These are phyloP conservation scores for Durusdinium trenchii DNA, from an alignment of 73 alveolate genomes.

Conservation along the genomic window DNA sequence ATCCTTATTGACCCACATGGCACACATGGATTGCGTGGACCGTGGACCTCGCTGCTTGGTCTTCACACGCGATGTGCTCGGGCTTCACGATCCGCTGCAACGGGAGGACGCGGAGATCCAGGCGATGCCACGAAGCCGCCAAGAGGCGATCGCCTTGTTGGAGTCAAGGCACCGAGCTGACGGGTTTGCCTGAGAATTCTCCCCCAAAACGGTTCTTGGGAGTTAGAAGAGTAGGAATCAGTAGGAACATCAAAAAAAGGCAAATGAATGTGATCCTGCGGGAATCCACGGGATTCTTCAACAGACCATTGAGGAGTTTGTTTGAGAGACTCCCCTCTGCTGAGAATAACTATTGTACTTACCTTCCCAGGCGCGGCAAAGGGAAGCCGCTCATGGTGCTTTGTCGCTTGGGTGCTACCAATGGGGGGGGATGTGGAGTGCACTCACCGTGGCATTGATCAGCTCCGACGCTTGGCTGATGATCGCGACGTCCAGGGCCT, in stretches of 20 bases:
- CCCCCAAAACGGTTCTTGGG: no score
- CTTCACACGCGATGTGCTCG: constrained; percentile 57
- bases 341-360: no score
- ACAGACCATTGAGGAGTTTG: no score
- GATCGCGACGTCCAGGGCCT: constrained; percentile 37
- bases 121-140: constrained; percentile 59
- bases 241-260: no score
- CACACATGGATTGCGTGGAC: not conserved
- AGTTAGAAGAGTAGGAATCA: no score
- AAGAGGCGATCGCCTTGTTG: constrained; percentile 35
- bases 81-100: not conserved
- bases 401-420: constrained; percentile 41
- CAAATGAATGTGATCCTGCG: no score
- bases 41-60: not conserved
- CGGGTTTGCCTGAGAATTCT: no score
- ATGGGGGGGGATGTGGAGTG: not conserved
- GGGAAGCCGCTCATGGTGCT: constrained; percentile 56
- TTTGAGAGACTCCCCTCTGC: no score
- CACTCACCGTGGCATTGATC: constrained; percentile 52
- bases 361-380: not conserved
- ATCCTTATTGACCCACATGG: not conserved
- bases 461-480: constrained; percentile 73
- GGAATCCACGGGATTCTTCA: no score
- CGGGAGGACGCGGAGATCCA: constrained; percentile 56
- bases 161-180: not conserved